Evolutionary conservation across 495 filamentous ascomycete species (phyloP).

Genomic region (Hyaloscypha hepaticicola): DNA sequence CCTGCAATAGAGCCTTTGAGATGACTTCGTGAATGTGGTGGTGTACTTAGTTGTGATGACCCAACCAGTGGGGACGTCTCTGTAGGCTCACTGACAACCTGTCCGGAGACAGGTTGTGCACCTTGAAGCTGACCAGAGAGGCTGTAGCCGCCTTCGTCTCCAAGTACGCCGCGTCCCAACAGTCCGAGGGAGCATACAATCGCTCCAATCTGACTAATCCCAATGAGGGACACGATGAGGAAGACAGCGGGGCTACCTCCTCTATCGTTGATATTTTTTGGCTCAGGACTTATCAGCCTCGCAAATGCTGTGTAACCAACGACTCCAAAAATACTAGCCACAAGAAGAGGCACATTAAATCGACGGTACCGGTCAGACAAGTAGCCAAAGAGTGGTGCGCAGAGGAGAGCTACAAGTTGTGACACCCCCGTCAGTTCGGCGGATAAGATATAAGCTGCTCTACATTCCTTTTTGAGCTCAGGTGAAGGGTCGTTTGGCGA

Average conservation of each 20-base stretch:
- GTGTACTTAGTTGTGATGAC: background rate
- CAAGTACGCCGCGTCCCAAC: slow-evolving; percentile 74
- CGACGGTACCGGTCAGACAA: slow-evolving; percentile 58
- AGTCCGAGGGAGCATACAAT: slow-evolving; percentile 92
- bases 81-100: background rate
- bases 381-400: slow-evolving; percentile 84
- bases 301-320: slow-evolving; percentile 75
- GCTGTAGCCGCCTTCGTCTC: slow-evolving; percentile 41
- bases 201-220: slow-evolving; percentile 88
- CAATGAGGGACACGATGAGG: slow-evolving; percentile 73
- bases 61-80: slow-evolving; percentile 24
- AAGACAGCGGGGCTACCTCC: slow-evolving; percentile 67
- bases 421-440: slow-evolving; percentile 83
- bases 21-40: slow-evolving; percentile 36
- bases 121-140: slow-evolving; percentile 28
- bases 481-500: slow-evolving; percentile 55
- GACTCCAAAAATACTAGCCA: slow-evolving; percentile 68
- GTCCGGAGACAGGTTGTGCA: background rate
- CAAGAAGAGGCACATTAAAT: slow-evolving; percentile 71
- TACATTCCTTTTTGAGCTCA: slow-evolving; percentile 78
- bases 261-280: slow-evolving; percentile 51
- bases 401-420: slow-evolving; percentile 80
- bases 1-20: slow-evolving; percentile 93
- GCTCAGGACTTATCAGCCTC: slow-evolving; percentile 66
- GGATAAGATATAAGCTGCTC: slow-evolving; percentile 79